Conservation (phyloP, 2,329 filamentous ascomycete genomes). For the Septoria linicola region DNA sequence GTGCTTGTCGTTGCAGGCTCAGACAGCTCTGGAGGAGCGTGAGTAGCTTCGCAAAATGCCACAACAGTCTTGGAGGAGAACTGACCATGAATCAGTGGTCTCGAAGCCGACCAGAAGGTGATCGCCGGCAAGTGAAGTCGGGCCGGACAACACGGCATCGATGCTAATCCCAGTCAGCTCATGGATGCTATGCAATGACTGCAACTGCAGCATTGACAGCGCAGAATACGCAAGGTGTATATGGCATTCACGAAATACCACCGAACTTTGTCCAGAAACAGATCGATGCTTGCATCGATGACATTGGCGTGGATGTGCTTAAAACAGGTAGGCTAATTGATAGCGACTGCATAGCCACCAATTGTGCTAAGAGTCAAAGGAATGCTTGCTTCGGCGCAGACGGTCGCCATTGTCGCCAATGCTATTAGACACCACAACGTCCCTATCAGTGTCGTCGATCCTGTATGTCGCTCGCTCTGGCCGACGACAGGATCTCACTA, state of each 20-base stretch:
- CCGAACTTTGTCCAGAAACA: conserved; percentile 77
- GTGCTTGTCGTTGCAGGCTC: conserved; percentile 84
- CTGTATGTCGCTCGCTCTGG: conserved; percentile 52
- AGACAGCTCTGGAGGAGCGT: conserved; percentile 89
- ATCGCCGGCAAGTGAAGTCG: conserved; percentile 45
- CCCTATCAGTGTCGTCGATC: conserved; percentile 67
- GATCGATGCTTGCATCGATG: conserved; percentile 78
- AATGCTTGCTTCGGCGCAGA: conserved; percentile 75
- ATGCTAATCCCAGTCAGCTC: conserved; percentile 49
- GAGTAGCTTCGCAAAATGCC: conserved; percentile 41
- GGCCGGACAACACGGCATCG: not conserved
- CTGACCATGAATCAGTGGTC: conserved; percentile 58
- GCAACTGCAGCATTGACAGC: conserved; percentile 94
- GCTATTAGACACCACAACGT: conserved; percentile 60
- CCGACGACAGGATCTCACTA: not conserved
- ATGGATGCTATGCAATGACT: conserved; percentile 94
- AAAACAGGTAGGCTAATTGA: conserved; percentile 69
- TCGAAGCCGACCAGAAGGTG: conserved; percentile 95
- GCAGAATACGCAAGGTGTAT: conserved; percentile 85
- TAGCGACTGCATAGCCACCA: not conserved
- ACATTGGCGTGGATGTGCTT: conserved; percentile 84
- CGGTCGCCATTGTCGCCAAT: conserved; percentile 66
- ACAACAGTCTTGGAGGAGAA: not conserved
- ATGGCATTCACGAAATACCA: conserved; percentile 76
- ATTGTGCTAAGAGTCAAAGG: conserved; percentile 51